Evolutionary conservation across 1,284 basidiomycete genomes (phyloP).

Genomic region (Papiliotrema nemorosa): DNA sequence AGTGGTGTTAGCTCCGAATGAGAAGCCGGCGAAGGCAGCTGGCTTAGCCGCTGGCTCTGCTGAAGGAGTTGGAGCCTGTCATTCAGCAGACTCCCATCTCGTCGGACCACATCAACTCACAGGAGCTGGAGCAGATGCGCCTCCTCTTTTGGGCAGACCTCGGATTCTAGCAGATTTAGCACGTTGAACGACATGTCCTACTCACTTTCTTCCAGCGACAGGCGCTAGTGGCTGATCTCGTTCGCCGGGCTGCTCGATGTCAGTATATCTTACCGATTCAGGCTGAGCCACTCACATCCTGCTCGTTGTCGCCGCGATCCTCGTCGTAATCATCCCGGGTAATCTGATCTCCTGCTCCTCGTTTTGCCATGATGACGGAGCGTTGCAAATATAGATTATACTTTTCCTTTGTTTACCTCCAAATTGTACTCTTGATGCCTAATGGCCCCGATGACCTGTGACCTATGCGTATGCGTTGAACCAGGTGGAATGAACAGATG

Average conservation of each 20-base stretch:
- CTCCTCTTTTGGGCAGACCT: slow-evolving; percentile 46
- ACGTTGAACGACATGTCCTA: not conserved
- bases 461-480: too few species aligned
- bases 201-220: slow-evolving; percentile 40
- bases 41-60: slow-evolving; percentile 6
- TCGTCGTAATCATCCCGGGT: slow-evolving; percentile 56
- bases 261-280: slow-evolving; percentile 37
- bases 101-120: too few species aligned
- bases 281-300: slow-evolving; percentile 38
- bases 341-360: slow-evolving; percentile 68
- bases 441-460: too few species aligned
- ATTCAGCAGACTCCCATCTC: not conserved
- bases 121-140: slow-evolving; percentile 4
- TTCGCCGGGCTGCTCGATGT: slow-evolving; percentile 26
- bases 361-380: slow-evolving; percentile 59
- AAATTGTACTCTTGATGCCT: too few species aligned
- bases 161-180: slow-evolving; percentile 43
- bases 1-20: slow-evolving; percentile 7
- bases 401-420: not conserved
- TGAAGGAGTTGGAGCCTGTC: slow-evolving; percentile 1
- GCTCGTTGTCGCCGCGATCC: slow-evolving; percentile 42
- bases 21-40: slow-evolving; percentile 9
- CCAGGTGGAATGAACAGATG: too few species aligned
- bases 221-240: slow-evolving; percentile 34
- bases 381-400: too few species aligned